phyloP scores from a whole-genome alignment of 345 rosid genomes.

The Salix udensis region DNA sequence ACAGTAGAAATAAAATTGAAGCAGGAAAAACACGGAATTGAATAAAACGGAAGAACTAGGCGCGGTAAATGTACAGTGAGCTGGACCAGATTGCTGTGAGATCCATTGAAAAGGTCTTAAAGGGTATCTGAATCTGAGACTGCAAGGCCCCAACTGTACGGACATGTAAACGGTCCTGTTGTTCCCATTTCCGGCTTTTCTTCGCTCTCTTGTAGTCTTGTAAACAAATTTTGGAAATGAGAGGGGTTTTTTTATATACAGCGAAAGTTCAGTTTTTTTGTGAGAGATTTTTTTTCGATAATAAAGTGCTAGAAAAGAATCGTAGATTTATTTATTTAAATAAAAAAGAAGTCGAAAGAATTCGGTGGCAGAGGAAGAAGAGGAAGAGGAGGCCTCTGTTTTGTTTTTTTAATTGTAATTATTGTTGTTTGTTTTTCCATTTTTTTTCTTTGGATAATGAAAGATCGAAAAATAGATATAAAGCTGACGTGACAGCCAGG shows the following conservation, averaged over 20 bases:
- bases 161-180: background rate
- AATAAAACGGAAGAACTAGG: background rate
- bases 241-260: background rate
- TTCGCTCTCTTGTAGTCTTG: background rate
- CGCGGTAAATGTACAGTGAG: background rate
- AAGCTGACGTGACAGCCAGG: constrained; percentile 36
- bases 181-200: background rate
- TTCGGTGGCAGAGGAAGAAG: constrained; percentile 22
- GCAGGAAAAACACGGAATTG: background rate
- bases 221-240: background rate
- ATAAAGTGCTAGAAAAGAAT: background rate
- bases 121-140: background rate
- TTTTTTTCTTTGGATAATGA: constrained; percentile 8
- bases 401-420: constrained; percentile 8
- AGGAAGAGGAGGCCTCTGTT: constrained; percentile 21
- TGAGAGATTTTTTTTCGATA: background rate
- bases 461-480: constrained; percentile 32
- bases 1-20: background rate
- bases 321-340: background rate
- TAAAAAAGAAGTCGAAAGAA: background rate
- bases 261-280: background rate
- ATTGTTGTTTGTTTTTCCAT: constrained; percentile 1
- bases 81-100: constrained; percentile 7
- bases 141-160: constrained; percentile 7
- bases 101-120: constrained; percentile 4